Evolutionary conservation across 129 eudicot species (phyloP).

Genomic region (sunflower (Helianthus annuus)): DNA sequence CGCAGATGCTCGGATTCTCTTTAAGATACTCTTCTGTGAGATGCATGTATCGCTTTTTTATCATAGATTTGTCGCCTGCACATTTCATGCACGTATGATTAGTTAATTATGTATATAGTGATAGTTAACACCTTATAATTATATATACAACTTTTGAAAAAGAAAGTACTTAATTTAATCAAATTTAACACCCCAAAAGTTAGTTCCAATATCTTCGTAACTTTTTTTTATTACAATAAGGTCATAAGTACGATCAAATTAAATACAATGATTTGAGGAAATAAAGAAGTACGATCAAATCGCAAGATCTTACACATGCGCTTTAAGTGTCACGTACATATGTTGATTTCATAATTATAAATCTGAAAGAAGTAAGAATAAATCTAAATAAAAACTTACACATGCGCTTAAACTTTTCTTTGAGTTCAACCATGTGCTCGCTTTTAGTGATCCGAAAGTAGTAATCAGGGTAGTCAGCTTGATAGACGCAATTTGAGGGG

Average conservation of each 20-base stretch:
- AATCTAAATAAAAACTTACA: constrained; percentile 21
- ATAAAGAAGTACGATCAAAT: not conserved
- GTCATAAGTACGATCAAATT: no score
- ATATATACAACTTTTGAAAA: not conserved
- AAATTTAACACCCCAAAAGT: no score
- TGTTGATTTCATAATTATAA: not conserved
- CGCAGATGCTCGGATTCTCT: constrained; percentile 55
- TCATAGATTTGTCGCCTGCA: constrained; percentile 58
- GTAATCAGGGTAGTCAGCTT: constrained; percentile 47
- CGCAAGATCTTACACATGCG: not conserved
- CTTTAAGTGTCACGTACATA: not conserved
- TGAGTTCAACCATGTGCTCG: constrained; percentile 43
- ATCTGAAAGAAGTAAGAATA: not conserved
- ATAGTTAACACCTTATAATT: not conserved
- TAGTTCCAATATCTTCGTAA: not conserved
- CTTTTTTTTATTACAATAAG: no score
- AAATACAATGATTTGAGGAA: not conserved
- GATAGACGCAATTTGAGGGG: constrained; percentile 44
- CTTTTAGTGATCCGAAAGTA: constrained; percentile 51
- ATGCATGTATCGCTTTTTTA: constrained; percentile 66
- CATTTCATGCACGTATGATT: constrained; percentile 6
- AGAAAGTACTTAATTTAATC: not conserved
- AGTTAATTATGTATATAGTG: no score
- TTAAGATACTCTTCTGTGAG: constrained; percentile 57
- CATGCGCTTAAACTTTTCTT: constrained; percentile 27